Base-by-base conservation (phyloP, 139 green algal species). In the Ettlia oleoabundans region DNA sequence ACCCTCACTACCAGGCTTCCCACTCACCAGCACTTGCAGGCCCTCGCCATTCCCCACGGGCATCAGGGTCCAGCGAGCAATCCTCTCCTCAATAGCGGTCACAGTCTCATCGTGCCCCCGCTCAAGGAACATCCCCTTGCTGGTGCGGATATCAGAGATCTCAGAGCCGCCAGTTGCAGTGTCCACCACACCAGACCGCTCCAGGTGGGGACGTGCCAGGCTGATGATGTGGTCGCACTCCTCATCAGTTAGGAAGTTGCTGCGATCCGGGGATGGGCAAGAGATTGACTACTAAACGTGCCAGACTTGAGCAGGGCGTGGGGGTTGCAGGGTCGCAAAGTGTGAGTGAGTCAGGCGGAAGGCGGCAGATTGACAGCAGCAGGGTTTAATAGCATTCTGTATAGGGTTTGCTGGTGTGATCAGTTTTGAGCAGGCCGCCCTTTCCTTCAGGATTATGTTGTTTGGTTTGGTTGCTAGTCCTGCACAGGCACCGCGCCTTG, bases 31-130 rank as follows among this genome's bases (percentile, higher is more conserved):
- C 64, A 91, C 85, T 71, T 91, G 87, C 35, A 91, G 53, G 6
- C 84, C 88, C 78, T 91, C 88, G 66, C 87, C 88, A 30, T 92
- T 82, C 32, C 76, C 75, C 32, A 79, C 81, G 4, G 88, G 87
- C 42, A 92, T 43, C 75, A 90, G 71, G 33, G 83, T 86, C 84
- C 79, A 89, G 24, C 83, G 73, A 5, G 86, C 84, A 32, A 92
- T 85, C 22, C 88, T 84, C 58, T 86, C 70, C 58, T 92, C 88
- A 42, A 92, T 87, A 4, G 51, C 72, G 6, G 62, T 19, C 8
- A 90, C 53, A 10, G 81, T 63, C 2, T 61, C 24, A 35, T 91
- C 82, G 43, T 91, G 58, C 4, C 68, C 80, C 1, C 78, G 64
- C 32, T 83, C 63, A 22, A 83, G 28, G 24, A 83, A 83, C 19